These are phyloP conservation scores for Tetraselmis chui DNA, from an alignment of 139 green algal species.

Conservation along the genomic window DNA sequence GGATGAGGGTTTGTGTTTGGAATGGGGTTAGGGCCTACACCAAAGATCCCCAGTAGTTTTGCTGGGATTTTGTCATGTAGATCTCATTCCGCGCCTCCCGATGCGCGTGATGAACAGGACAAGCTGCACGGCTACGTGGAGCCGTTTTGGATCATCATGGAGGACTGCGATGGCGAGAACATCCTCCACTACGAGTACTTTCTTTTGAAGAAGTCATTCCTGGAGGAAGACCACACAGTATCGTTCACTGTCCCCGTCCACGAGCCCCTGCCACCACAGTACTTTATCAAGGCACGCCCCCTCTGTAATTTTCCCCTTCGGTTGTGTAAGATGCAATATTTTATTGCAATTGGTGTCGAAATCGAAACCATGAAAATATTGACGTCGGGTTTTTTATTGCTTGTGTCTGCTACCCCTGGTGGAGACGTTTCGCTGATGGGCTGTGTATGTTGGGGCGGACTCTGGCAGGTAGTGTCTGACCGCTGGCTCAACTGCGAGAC, in stretches of 20 bases:
- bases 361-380: too few relatives aligned
- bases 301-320: neutral
- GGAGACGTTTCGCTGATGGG: neutral
- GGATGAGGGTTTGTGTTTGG: too few relatives aligned
- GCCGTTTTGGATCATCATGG: conserved; percentile 94
- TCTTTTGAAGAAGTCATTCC: conserved; percentile 74
- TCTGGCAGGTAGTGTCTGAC: conserved; percentile 69
- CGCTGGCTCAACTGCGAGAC: conserved; percentile 84
- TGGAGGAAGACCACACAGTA: conserved; percentile 78
- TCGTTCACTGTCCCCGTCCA: conserved; percentile 89
- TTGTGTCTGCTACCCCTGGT: neutral
- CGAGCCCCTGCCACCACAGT: conserved; percentile 95
- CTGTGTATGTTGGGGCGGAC: too few relatives aligned
- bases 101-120: too few relatives aligned
- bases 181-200: conserved; percentile 96
- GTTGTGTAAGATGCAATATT: too few relatives aligned
- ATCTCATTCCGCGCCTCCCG: too few relatives aligned
- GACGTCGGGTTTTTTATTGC: too few relatives aligned
- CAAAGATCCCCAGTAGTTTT: too few relatives aligned
- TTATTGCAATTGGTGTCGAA: too few relatives aligned
- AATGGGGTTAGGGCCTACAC: too few relatives aligned
- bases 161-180: conserved; percentile 81
- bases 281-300: conserved; percentile 66
- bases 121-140: conserved; percentile 86
- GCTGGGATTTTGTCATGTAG: too few relatives aligned